These are phyloP conservation scores for Pythium chondricola DNA, from an alignment of 352 stramenopile genomes.

Conservation along the genomic window DNA sequence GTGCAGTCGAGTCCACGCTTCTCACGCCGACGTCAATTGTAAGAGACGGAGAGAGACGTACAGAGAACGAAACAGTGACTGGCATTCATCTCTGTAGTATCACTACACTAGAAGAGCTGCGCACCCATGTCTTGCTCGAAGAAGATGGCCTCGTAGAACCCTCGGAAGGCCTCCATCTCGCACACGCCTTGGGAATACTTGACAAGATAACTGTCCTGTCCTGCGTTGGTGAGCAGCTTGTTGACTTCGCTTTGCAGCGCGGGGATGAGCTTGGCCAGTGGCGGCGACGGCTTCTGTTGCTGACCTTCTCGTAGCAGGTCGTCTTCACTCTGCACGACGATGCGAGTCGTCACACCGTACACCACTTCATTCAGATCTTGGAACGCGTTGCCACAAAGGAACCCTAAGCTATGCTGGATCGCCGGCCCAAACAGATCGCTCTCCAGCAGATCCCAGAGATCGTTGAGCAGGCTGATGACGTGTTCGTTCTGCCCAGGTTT, in stretches of 20 bases:
- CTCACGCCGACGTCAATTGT: conserved; percentile 2
- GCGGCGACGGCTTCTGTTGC: conserved; percentile 40
- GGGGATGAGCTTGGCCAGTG: conserved; percentile 76
- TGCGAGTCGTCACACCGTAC: conserved; percentile 33
- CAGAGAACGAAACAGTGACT: background rate
- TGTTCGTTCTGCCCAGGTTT: conserved; percentile 56
- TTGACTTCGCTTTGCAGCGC: conserved; percentile 64
- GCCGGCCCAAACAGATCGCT: conserved; percentile 70
- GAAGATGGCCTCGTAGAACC: conserved; percentile 82
- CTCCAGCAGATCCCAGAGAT: conserved; percentile 77
- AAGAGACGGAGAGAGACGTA: background rate
- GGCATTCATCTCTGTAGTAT: background rate
- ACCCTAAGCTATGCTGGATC: conserved; percentile 63
- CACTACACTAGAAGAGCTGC: conserved; percentile 26
- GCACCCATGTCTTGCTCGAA: conserved; percentile 43
- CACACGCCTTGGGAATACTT: conserved; percentile 77
- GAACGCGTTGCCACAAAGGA: conserved; percentile 75
- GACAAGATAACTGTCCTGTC: conserved; percentile 45
- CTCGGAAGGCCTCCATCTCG: conserved; percentile 77
- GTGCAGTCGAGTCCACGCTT: background rate
- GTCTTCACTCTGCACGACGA: conserved; percentile 24
- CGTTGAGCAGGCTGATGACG: conserved; percentile 74
- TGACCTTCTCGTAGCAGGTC: conserved; percentile 11
- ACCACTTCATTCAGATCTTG: conserved; percentile 74
- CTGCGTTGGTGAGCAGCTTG: conserved; percentile 53